Conservation (phyloP, 129 eudicot species). For the Heracleum sosnowskyi region DNA sequence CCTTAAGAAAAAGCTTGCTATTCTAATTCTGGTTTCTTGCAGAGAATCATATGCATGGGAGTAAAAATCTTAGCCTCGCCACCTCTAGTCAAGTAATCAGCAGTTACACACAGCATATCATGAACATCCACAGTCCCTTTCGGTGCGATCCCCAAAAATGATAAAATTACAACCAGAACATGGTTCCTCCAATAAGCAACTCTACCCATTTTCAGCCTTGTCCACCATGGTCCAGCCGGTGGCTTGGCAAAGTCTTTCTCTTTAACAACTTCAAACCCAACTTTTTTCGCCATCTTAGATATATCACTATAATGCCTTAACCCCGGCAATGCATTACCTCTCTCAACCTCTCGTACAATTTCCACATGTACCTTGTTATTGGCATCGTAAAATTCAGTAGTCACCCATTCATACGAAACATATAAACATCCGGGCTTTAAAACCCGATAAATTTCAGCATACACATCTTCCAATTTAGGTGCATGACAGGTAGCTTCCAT, state of each 20-base stretch:
- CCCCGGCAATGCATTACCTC: slow-evolving; percentile 90
- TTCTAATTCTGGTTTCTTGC: slow-evolving; percentile 56
- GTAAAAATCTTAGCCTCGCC: slow-evolving; percentile 77
- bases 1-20: slow-evolving; percentile 21
- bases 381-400: slow-evolving; percentile 51
- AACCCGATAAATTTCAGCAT: slow-evolving; percentile 72
- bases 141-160: slow-evolving; percentile 68
- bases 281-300: slow-evolving; percentile 55
- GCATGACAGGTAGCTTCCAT: slow-evolving; percentile 98
- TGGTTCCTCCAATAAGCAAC: slow-evolving; percentile 96
- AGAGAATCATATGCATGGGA: slow-evolving; percentile 95
- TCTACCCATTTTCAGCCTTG: slow-evolving; percentile 89
- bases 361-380: slow-evolving; percentile 68
- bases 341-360: slow-evolving; percentile 74
- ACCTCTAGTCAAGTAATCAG: slow-evolving; percentile 67
- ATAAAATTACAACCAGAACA: slow-evolving; percentile 51
- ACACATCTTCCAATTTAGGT: slow-evolving; percentile 75
- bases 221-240: slow-evolving; percentile 90
- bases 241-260: slow-evolving; percentile 79
- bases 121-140: slow-evolving; percentile 87
- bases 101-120: slow-evolving; percentile 83
- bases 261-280: slow-evolving; percentile 77
- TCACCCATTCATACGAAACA: slow-evolving; percentile 83
- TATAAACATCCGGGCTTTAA: slow-evolving; percentile 72
- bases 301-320: slow-evolving; percentile 56